Base-by-base conservation (phyloP, 2,329 filamentous ascomycete species). In the Apiospora saccharicola region DNA sequence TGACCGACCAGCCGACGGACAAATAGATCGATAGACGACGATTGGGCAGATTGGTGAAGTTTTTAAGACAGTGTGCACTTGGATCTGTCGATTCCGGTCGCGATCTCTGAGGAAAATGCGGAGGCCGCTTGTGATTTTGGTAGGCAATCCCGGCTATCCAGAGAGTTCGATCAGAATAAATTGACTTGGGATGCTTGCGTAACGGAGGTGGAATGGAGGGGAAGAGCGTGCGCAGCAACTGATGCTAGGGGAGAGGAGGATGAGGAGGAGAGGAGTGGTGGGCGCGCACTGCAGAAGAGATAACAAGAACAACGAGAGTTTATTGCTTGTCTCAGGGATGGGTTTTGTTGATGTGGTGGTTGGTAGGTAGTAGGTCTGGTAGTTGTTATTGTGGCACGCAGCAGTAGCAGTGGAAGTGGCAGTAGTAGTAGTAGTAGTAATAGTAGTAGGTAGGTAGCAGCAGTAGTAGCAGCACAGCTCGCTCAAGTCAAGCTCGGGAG, bases 131-230 rank as follows among this genome's bases (percentile, higher is more conserved):
- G 34, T 34, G 30, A 13, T 64, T 64, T 41, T 64, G 57, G 57
- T n/a, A 64, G 57, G 57, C 57, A 41, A 64, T 64, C 57, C 57
- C 34, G 57, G 57, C 57, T 64, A n/a, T 64, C 57, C 57, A 64
- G 57, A 64, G 22, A n/a, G 30, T 64, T 64, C 57, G 41, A 37
- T 64, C 57, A 41, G 34, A n/a, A 37, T 34, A 41, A 64, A 41
- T 64, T 64, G 34, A 64, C 57, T 64, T 41, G 57, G 57, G 57
- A 64, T 64, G 57, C 57, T 64, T 64, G 57, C 57, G 57, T 64
- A 64, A 64, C 57, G 57, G 34, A 37, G 22, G 57, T 22, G 57
- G 16, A 64, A 41, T 41, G 57, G 57, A 64, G 57, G 57, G 57
- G 57, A 24, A 37, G 10, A 37, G 19, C 34, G 22, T 41, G 57